Percentiles rank a stretch among this genome's conserved stretches.
These are phyloP conservation scores for Vanilla planifolia DNA, from an alignment of 106 monocot genomes.

Conservation along the genomic window DNA sequence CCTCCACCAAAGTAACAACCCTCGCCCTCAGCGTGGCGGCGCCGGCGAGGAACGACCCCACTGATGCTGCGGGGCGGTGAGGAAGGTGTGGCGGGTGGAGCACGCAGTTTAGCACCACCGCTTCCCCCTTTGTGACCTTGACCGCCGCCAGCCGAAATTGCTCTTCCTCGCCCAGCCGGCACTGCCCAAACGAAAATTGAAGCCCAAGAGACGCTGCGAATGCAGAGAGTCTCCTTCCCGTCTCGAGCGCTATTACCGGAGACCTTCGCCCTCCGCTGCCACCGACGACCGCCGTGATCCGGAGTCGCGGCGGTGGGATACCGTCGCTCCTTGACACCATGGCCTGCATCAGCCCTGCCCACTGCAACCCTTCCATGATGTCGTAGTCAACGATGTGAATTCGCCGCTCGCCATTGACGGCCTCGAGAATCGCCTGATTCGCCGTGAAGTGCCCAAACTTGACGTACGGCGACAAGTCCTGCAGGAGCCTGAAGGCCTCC, in stretches of 20 bases:
- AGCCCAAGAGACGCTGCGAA: constrained; percentile 54
- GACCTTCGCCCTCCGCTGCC: neutral
- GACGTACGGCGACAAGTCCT: constrained; percentile 49
- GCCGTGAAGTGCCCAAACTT: constrained; percentile 55
- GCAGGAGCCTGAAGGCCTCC: constrained; percentile 40
- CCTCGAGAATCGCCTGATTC: constrained; percentile 54
- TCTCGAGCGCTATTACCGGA: constrained; percentile 25
- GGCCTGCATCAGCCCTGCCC: constrained; percentile 51
- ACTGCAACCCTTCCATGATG: constrained; percentile 42
- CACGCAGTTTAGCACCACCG: constrained; percentile 38
- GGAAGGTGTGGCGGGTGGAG: constrained; percentile 38
- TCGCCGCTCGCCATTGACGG: constrained; percentile 20
- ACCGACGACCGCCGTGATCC: constrained; percentile 48
- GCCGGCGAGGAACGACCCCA: constrained; percentile 31
- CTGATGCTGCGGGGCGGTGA: constrained; percentile 16
- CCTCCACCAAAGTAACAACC: constrained; percentile 27
- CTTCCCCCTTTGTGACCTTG: constrained; percentile 39
- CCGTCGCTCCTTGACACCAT: constrained; percentile 26
- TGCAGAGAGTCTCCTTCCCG: constrained; percentile 38
- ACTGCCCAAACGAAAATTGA: constrained; percentile 57
- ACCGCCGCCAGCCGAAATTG: constrained; percentile 31
- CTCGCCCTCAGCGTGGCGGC: constrained; percentile 13
- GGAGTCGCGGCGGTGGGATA: constrained; percentile 37
- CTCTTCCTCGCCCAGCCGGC: constrained; percentile 56
- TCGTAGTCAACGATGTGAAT: constrained; percentile 52